Evolutionary conservation across 768 basidiomycete species (phyloP).

Genomic region (Leccinum rimulosum): DNA sequence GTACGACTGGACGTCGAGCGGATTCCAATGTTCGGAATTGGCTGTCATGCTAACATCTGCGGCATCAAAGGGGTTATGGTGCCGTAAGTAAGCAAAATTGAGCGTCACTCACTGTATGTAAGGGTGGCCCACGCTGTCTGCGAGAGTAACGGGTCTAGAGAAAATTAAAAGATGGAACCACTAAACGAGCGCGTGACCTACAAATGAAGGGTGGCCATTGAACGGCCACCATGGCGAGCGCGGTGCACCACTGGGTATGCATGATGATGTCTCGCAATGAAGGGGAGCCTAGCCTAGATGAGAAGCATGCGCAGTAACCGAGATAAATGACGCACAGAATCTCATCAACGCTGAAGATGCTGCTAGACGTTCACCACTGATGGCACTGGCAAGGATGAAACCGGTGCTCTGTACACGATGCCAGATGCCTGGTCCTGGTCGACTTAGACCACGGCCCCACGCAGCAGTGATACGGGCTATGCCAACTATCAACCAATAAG

Average conservation of each 20-base stretch:
- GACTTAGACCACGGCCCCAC: conserved; percentile 66
- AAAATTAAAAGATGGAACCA: conserved; percentile 14
- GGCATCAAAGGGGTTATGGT: conserved; percentile 6
- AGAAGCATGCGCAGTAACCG: conserved; percentile 11
- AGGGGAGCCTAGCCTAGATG: conserved; percentile 66
- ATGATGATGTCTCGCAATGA: conserved; percentile 89
- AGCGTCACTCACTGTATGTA: conserved; percentile 55
- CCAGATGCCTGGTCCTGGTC: conserved; percentile 63
- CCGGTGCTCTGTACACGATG: conserved; percentile 77
- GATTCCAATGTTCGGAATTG: conserved; percentile 61
- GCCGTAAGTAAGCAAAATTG: conserved; percentile 10
- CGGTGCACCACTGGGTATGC: conserved; percentile 90
- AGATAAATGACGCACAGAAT: conserved; percentile 61
- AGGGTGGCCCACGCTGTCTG: conserved; percentile 89
- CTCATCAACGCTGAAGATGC: conserved; percentile 83
- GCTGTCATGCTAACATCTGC: conserved; percentile 74
- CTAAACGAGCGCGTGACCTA: conserved; percentile 38
- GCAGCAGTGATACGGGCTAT: conserved; percentile 80
- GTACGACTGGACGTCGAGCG: conserved; percentile 54
- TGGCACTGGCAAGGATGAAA: conserved; percentile 86
- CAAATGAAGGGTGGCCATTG: conserved; percentile 93
- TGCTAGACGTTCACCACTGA: conserved; percentile 87
- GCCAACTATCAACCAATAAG: conserved; percentile 83
- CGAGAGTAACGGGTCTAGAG: conserved; percentile 81
- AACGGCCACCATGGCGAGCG: conserved; percentile 90